Evolutionary conservation across 495 filamentous ascomycete genomes (phyloP).

Genomic region (Penicillium cosmopolitanum): DNA sequence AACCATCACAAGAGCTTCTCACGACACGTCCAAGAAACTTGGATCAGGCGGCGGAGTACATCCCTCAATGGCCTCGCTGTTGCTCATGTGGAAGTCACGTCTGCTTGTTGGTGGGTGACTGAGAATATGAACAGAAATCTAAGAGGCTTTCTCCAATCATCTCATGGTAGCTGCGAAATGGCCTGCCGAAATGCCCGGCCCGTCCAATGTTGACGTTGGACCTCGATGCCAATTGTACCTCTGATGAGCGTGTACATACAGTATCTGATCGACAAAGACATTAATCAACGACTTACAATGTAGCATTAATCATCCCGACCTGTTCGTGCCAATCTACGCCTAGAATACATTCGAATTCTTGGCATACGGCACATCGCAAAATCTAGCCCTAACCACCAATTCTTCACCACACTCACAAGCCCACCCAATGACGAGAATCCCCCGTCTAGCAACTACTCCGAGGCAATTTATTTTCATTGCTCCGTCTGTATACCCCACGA

Average conservation of each 20-base stretch:
- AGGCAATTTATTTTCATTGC: slow-evolving; percentile 30
- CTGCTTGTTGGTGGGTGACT: slow-evolving; percentile 38
- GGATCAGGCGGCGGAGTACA: slow-evolving; percentile 36
- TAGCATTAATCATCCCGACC: background rate
- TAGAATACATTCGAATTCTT: too few species aligned
- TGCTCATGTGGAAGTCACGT: slow-evolving; percentile 41
- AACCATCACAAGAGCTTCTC: slow-evolving; percentile 42
- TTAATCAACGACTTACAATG: background rate
- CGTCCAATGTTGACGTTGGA: background rate
- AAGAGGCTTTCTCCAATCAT: slow-evolving; percentile 28
- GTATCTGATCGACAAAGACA: background rate
- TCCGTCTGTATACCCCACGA: slow-evolving; percentile 35
- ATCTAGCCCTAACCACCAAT: too few species aligned
- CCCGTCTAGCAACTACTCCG: slow-evolving; percentile 31
- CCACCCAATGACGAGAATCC: slow-evolving; percentile 37
- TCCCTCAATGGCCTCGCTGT: slow-evolving; percentile 27
- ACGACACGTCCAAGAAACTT: slow-evolving; percentile 35
- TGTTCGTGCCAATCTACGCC: too few species aligned
- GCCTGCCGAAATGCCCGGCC: too few species aligned
- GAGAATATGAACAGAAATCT: slow-evolving; percentile 56
- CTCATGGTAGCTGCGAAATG: background rate
- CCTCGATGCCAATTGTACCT: background rate
- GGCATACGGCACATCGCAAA: too few species aligned
- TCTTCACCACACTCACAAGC: too few species aligned
- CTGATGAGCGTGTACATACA: background rate